Base-by-base conservation (phyloP, 768 basidiomycete species). In the Crassisporium funariophilum region DNA sequence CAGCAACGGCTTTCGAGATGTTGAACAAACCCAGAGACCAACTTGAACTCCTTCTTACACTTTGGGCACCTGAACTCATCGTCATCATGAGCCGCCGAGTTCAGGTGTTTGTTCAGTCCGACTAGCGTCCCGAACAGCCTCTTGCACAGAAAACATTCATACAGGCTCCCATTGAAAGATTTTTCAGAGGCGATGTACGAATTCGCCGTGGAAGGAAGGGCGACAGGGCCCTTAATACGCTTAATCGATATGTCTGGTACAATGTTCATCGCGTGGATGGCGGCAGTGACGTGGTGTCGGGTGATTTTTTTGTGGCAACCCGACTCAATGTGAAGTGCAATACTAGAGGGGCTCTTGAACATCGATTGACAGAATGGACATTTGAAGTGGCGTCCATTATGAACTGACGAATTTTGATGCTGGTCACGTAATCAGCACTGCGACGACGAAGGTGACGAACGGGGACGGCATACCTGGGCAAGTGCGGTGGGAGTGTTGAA, bases 41-140 rank as follows among this genome's bases (percentile, higher is more conserved):
- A 53, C 33, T 61, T 63, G 55, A 67, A 72, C 50, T 62, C 52
- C 25, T 17, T 53, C 40, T 58, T 58, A 54, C 76, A 76, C 49
- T 63, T 66, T 29, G 76, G 76, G 47, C 76, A 78, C 44, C 56
- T 63, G 61, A 75, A 77, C 55, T 73, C 65, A 42, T 69, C 58
- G 22, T 47, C 58, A 47, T 71, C 70, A 49, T 76, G 74, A 11
- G 58, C 59, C 2, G 69, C 61, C 36, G 72, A 74, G 51, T 61
- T 61, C 27, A 71, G 53, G 43, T 73, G 71, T 56, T 47, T 21
- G 50, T 75, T 69, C 15, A 77, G 66, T 3, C 60, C 52, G 1
- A 27, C 2, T 13, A 71, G 62, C 4, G 56, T 48, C 9, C 41
- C 27, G 58, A 71, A 75, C n/a, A 49, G 56, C 23, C 54, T 58